Evolutionary conservation across 2,329 filamentous ascomycete species (phyloP).

Genomic region (Rhynchosporium agropyri): DNA sequence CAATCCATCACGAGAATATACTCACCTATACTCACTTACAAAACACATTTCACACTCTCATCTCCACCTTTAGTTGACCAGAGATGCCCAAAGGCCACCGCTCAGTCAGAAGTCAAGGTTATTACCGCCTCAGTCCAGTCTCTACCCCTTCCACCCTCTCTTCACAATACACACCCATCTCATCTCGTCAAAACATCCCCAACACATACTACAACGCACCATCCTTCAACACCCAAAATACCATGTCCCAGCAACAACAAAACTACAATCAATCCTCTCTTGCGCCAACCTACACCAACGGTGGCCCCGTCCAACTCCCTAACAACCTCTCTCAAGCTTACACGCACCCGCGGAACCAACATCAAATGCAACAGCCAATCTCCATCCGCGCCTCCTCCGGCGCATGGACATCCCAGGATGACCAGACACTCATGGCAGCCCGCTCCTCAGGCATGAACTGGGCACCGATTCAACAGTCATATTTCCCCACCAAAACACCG

Average conservation of each 20-base stretch:
- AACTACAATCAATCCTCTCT: conserved; percentile 19
- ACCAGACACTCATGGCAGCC: conserved; percentile 71
- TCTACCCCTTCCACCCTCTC: conserved; percentile 29
- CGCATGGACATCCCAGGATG: conserved; percentile 75
- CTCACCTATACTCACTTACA: conserved; percentile 9
- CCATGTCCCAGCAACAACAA: conserved; percentile 25
- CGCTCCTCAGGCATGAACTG: conserved; percentile 79
- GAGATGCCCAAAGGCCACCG: conserved; percentile 39
- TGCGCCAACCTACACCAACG: conserved; percentile 24
- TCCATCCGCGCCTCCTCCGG: conserved; percentile 58
- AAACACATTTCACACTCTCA: conserved; percentile 7
- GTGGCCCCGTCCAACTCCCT: conserved; percentile 32
- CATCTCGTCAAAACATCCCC: conserved; percentile 22
- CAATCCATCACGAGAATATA: conserved; percentile 13
- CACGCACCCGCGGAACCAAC: too few relatives aligned
- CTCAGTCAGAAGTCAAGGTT: conserved; percentile 34
- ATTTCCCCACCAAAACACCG: conserved; percentile 74
- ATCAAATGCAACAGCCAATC: conserved; percentile 15
- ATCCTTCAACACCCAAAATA: conserved; percentile 12
- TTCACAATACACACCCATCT: conserved; percentile 31
- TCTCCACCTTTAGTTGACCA: conserved; percentile 17
- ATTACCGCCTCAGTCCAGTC: conserved; percentile 35
- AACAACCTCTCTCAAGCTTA: too few relatives aligned
- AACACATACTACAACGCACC: conserved; percentile 17
- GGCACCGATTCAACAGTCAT: conserved; percentile 74